Base-by-base conservation (phyloP, 352 stramenopile species). In the Globisporangium nagaii region DNA sequence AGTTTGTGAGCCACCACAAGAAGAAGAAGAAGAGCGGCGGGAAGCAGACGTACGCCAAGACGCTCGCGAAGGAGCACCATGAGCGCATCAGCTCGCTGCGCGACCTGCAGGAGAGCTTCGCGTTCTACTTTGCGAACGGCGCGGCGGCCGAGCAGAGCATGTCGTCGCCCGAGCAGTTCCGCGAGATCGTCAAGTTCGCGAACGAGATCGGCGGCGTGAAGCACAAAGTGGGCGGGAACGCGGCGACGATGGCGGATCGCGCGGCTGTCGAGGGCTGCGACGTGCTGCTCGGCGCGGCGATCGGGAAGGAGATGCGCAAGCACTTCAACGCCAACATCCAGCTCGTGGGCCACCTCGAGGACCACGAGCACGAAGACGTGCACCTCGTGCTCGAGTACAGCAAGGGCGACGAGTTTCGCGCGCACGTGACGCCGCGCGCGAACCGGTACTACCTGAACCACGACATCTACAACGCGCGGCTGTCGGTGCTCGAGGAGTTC, bases 401-500 rank as follows among this genome's bases (percentile, higher is more conserved):
- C 50, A 86, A 77, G 30, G 77, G 75, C 19, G 80, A 93, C 43
- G 47, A 46, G 19, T 90, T 90, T 49, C 68, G 74, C 35, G 73
- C 70, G 46, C 66, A 88, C 53, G 63, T 56, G 28, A 87, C 83
- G 5, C 80, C 80, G 13, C 80, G 83, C 34, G 83, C 83, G 35
- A 93, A 93, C 58, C 66, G 83, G 11, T 93, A 93, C 54, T 93
- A 93, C 49, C 68, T 93, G 17, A 93, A 93, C 63, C 83, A 93
- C 61, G 83, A 93, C 53, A 84, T 91, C 30, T 81, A 93, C 65
- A 93, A 93, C 48, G 80, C 83, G 12, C 75, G 71, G 7, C 53
- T 93, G 37, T 91, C 83, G 13, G 83, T 91, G 28, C 53, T 93
- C 9, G 83, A 93, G 51, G 76, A 86, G 48, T 93, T 93, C 58